Conservation (phyloP, 116 monocot species). For the Papilionanthe hybrid region DNA sequence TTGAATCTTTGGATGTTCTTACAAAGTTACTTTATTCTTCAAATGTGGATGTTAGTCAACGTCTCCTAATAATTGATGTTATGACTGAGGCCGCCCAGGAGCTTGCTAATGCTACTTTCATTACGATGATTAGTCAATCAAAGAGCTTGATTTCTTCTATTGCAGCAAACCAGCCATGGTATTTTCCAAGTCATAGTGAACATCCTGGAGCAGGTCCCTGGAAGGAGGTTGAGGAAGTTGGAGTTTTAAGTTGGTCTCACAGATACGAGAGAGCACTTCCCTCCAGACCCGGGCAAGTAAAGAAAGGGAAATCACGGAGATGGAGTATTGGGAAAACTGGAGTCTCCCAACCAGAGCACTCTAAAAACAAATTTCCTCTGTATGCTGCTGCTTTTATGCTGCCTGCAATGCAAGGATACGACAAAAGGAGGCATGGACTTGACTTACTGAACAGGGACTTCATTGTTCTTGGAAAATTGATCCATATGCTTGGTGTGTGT, state of each 20-base stretch:
- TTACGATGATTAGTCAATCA: conserved; percentile 20
- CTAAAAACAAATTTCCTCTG: conserved; percentile 85
- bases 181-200: conserved; percentile 59
- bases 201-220: conserved; percentile 81
- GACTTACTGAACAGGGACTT: conserved; percentile 91
- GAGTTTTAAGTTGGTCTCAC: conserved; percentile 60
- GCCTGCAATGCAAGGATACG: conserved; percentile 91
- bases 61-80: conserved; percentile 82
- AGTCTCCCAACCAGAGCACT: conserved; percentile 33
- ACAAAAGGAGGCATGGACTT: conserved; percentile 76
- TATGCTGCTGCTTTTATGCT: conserved; percentile 99
- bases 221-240: conserved; percentile 66
- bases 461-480: conserved; percentile 89
- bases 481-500: conserved; percentile 96
- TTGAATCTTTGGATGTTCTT: conserved; percentile 73
- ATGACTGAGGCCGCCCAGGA: conserved; percentile 95
- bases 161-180: conserved; percentile 71
- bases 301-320: conserved; percentile 77
- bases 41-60: conserved; percentile 82
- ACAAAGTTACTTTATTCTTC: conserved; percentile 80
- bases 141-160: conserved; percentile 51
- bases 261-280: conserved; percentile 87
- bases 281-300: conserved; percentile 66
- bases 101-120: conserved; percentile 57
- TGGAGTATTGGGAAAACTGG: conserved; percentile 54